Evolutionary conservation across 805 yeast genomes (phyloP).

Genomic region (Wickerhamomyces alni): DNA sequence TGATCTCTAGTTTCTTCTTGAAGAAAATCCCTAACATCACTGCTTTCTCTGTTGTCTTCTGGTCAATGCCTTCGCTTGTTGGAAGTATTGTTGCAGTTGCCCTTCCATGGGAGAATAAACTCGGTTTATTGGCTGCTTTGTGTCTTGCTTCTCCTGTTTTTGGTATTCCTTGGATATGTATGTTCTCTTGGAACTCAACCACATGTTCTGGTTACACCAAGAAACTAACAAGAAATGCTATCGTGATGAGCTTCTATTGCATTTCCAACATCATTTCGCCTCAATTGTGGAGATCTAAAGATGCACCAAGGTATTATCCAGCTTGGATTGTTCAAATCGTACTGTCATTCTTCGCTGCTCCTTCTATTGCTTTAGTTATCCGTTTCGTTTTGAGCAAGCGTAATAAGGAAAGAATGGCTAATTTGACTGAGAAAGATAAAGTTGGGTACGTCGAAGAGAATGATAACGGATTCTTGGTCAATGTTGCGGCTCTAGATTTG

Average conservation of each 20-base stretch:
- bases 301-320: slow-evolving; percentile 38
- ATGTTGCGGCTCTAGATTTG: slow-evolving; percentile 39
- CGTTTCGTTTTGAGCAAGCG: slow-evolving; percentile 39
- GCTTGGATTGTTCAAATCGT: slow-evolving; percentile 55
- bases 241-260: slow-evolving; percentile 40
- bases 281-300: slow-evolving; percentile 45
- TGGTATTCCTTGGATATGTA: slow-evolving; percentile 35
- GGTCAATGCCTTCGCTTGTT: slow-evolving; percentile 38
- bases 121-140: slow-evolving; percentile 41
- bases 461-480: slow-evolving; percentile 28
- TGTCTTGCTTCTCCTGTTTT: slow-evolving; percentile 40
- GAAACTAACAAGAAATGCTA: slow-evolving; percentile 38
- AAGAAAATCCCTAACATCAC: slow-evolving; percentile 30
- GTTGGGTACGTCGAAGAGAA: slow-evolving; percentile 27
- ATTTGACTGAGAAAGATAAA: slow-evolving; percentile 12
- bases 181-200: slow-evolving; percentile 30
- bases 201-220: slow-evolving; percentile 46
- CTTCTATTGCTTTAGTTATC: slow-evolving; percentile 36
- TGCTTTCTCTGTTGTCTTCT: slow-evolving; percentile 31
- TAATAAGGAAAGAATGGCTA: slow-evolving; percentile 33
- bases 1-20: slow-evolving; percentile 31
- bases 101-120: slow-evolving; percentile 37
- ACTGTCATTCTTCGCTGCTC: slow-evolving; percentile 41
- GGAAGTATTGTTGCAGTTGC: slow-evolving; percentile 41
- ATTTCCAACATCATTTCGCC: slow-evolving; percentile 49